These are phyloP conservation scores for Arachnomyces sp. DNA, from an alignment of 2,329 filamentous ascomycete species.

Conservation along the genomic window DNA sequence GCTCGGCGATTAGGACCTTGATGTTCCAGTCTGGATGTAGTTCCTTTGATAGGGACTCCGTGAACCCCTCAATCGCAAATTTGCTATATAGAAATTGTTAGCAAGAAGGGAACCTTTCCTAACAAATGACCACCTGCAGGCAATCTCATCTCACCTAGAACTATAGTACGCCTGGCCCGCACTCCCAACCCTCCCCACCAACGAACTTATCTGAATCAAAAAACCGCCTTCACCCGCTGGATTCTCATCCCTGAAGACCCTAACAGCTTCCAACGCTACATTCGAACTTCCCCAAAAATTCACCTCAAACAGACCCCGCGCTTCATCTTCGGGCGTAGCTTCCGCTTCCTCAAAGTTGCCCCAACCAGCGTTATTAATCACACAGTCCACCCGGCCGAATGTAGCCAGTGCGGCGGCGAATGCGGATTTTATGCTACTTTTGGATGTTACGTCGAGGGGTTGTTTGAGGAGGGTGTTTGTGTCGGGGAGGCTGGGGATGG, in stretches of 20 bases:
- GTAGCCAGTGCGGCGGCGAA: slow-evolving; percentile 35
- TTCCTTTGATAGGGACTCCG: slow-evolving; percentile 39
- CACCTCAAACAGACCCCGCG: slow-evolving; percentile 48
- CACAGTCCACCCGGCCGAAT: slow-evolving; percentile 49
- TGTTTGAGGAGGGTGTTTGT: slow-evolving; percentile 33
- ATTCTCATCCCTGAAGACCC: slow-evolving; percentile 18
- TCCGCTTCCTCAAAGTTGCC: slow-evolving; percentile 48
- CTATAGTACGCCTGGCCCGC: slow-evolving; percentile 34
- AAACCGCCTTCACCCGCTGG: slow-evolving; percentile 37
- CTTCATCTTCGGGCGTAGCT: slow-evolving; percentile 40
- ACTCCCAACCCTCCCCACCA: slow-evolving; percentile 37
- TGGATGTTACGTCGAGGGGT: slow-evolving; percentile 38
- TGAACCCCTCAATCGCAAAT: slow-evolving; percentile 42
- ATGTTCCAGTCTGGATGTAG: slow-evolving; percentile 37
- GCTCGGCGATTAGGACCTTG: slow-evolving; percentile 11
- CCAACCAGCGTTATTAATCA: slow-evolving; percentile 56
- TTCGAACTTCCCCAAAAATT: slow-evolving; percentile 53
- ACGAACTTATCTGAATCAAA: slow-evolving; percentile 48
- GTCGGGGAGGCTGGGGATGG: slow-evolving; percentile 23
- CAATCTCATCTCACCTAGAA: no score
- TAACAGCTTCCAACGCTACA: slow-evolving; percentile 34
- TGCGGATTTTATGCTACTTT: slow-evolving; percentile 17
- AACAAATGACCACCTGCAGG: no score
- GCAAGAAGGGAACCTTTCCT: no score
- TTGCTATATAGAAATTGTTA: slow-evolving; percentile 24